A percentile compares a stretch with the other conserved stretches of the same genome.
phyloP scores from a whole-genome alignment of 2,329 filamentous ascomycete genomes.

The Venturia nashicola region DNA sequence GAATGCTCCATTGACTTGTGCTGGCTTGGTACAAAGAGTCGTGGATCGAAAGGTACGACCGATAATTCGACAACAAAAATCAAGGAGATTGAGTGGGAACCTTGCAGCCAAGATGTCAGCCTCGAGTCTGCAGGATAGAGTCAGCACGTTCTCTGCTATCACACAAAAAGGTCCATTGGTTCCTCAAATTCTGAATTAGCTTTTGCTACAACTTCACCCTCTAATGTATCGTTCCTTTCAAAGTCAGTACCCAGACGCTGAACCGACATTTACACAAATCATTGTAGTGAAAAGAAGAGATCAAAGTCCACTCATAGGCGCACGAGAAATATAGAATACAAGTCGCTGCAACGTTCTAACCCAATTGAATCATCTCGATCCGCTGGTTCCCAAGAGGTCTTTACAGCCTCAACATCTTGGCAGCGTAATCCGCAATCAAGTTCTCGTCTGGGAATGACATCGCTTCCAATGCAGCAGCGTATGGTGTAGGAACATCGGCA shows the following conservation, averaged over 20 bases:
- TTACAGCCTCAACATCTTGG: constrained; percentile 75
- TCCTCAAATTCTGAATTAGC: not conserved
- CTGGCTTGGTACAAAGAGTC: not conserved
- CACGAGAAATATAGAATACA: constrained; percentile 3
- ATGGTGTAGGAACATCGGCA: constrained; percentile 93
- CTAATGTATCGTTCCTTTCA: not conserved
- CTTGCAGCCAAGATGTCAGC: not conserved
- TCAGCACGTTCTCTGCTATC: not conserved
- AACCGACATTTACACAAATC: not conserved
- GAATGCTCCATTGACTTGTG: too few species aligned
- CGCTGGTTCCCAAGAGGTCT: not conserved
- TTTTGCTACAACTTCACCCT: not conserved
- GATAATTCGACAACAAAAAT: not conserved
- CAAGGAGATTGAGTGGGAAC: not conserved
- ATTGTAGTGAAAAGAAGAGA: not conserved
- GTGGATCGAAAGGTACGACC: not conserved
- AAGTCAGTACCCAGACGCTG: not conserved
- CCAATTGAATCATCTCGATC: not conserved
- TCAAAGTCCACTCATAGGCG: not conserved
- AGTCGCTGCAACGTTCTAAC: not conserved
- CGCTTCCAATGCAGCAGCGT: constrained; percentile 84
- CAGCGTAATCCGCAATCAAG: constrained; percentile 76
- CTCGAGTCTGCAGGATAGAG: not conserved
- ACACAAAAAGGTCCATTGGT: not conserved
- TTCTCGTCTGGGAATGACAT: constrained; percentile 88